phyloP scores from a whole-genome alignment of 179 eudicot species.

The Corrigiola litoralis region DNA sequence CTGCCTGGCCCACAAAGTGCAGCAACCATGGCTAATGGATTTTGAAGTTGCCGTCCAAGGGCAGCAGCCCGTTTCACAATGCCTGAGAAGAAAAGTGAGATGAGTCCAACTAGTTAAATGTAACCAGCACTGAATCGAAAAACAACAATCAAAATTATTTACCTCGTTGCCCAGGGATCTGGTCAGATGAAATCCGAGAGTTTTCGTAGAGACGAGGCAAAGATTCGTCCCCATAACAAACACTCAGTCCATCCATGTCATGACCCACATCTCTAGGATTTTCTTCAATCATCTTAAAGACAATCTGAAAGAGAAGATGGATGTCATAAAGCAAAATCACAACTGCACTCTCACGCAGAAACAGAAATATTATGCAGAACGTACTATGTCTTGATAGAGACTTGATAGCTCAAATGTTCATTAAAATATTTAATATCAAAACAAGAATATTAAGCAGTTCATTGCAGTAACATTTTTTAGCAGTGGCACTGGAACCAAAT shows the following conservation, averaged over 20 bases:
- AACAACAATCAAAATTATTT: slow-evolving; percentile 4
- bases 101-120: slow-evolving; percentile 1
- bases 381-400: background rate
- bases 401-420: no score
- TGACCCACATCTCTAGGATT: slow-evolving; percentile 90
- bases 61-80: slow-evolving; percentile 94
- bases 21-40: slow-evolving; percentile 95
- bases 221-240: slow-evolving; percentile 83
- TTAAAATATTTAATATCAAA: no score
- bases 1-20: slow-evolving; percentile 84
- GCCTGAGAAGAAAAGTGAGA: slow-evolving; percentile 38
- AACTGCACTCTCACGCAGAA: background rate
- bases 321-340: slow-evolving; percentile 3
- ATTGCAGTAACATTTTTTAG: no score
- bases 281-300: slow-evolving; percentile 91
- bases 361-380: background rate
- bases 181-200: slow-evolving; percentile 84
- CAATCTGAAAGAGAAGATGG: slow-evolving; percentile 50
- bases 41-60: slow-evolving; percentile 85
- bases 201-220: slow-evolving; percentile 95
- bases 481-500: no score
- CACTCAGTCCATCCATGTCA: slow-evolving; percentile 72
- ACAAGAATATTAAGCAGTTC: no score
- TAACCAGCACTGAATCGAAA: slow-evolving; percentile 1
- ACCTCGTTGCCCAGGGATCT: slow-evolving; percentile 84